These are phyloP conservation scores for Phialophora tarda DNA, from an alignment of 2,329 filamentous ascomycete genomes.

Conservation along the genomic window DNA sequence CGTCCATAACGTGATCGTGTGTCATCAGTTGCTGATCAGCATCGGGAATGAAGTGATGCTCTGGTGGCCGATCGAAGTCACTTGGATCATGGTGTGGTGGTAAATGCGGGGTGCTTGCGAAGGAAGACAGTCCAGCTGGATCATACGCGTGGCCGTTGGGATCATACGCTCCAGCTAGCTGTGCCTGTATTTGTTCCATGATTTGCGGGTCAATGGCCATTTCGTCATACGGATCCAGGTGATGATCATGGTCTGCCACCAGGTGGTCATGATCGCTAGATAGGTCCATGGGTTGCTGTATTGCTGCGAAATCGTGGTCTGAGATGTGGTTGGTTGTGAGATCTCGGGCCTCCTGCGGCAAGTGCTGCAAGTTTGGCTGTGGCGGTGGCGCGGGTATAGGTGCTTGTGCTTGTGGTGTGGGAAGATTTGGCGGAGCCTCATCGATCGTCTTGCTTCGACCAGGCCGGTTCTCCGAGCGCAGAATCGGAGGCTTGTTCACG, in stretches of 20 bases:
- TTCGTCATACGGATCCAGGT: slow-evolving; percentile 53
- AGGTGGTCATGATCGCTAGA: slow-evolving; percentile 45
- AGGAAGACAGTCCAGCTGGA: slow-evolving; percentile 32
- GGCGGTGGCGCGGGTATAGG: not conserved
- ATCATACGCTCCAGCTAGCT: slow-evolving; percentile 34
- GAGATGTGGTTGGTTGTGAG: slow-evolving; percentile 29
- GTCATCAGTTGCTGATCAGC: slow-evolving; percentile 17
- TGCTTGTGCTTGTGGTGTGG: slow-evolving; percentile 1
- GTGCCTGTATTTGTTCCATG: slow-evolving; percentile 57
- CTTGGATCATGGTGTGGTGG: slow-evolving; percentile 35
- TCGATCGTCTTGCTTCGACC: slow-evolving; percentile 39
- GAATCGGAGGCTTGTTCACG: slow-evolving; percentile 62
- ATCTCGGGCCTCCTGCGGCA: slow-evolving; percentile 23
- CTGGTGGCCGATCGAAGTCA: slow-evolving; percentile 30
- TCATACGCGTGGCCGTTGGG: slow-evolving; percentile 34
- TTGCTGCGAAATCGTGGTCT: slow-evolving; percentile 32
- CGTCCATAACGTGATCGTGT: slow-evolving; percentile 40
- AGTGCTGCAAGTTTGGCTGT: slow-evolving; percentile 21
- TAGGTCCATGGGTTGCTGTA: slow-evolving; percentile 37
- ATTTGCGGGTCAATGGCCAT: slow-evolving; percentile 68
- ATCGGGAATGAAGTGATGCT: slow-evolving; percentile 35
- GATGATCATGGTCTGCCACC: slow-evolving; percentile 42
- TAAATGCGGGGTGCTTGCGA: slow-evolving; percentile 34
- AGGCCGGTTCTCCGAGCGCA: slow-evolving; percentile 41
- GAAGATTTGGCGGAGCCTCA: slow-evolving; percentile 25